phyloP scores from a whole-genome alignment of 2,329 filamentous ascomycete species.

The Pseudocercospora cruenta region DNA sequence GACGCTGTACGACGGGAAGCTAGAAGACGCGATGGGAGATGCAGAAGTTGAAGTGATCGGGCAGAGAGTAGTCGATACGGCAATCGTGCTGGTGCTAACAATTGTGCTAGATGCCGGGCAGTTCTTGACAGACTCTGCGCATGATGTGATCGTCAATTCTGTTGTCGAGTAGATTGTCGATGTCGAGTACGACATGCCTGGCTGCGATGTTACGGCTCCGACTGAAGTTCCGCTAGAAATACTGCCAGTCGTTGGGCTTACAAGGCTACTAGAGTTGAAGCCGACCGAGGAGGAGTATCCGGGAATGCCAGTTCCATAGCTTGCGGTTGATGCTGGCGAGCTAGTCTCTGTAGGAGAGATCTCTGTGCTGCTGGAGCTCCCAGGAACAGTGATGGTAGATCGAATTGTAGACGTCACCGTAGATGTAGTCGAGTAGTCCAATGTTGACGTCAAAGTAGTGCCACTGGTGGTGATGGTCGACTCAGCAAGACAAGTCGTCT shows the following conservation, averaged over 20 bases:
- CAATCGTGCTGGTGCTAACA: slow-evolving; percentile 43
- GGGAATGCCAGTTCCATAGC: background rate
- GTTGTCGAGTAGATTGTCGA: slow-evolving; percentile 48
- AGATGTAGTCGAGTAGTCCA: slow-evolving; percentile 20
- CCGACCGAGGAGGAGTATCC: background rate
- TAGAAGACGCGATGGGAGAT: background rate
- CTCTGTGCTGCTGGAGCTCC: slow-evolving; percentile 16
- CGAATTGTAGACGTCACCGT: slow-evolving; percentile 24
- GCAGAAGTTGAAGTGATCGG: slow-evolving; percentile 31
- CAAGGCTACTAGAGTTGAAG: slow-evolving; percentile 10
- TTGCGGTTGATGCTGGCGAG: background rate
- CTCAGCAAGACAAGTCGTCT: slow-evolving; percentile 21
- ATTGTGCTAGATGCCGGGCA: slow-evolving; percentile 43
- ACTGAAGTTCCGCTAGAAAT: slow-evolving; percentile 14
- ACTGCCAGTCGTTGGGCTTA: slow-evolving; percentile 12
- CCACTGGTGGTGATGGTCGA: slow-evolving; percentile 23
- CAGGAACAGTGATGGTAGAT: slow-evolving; percentile 19
- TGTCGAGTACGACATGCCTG: slow-evolving; percentile 36
- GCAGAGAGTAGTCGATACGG: slow-evolving; percentile 48
- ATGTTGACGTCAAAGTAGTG: slow-evolving; percentile 26
- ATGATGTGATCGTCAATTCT: slow-evolving; percentile 48
- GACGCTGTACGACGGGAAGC: background rate
- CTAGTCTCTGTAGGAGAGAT: slow-evolving; percentile 16
- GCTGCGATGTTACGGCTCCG: slow-evolving; percentile 31
- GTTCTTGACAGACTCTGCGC: slow-evolving; percentile 43